Base-by-base conservation (phyloP, 768 basidiomycete genomes). In the Auricularia cornea region DNA sequence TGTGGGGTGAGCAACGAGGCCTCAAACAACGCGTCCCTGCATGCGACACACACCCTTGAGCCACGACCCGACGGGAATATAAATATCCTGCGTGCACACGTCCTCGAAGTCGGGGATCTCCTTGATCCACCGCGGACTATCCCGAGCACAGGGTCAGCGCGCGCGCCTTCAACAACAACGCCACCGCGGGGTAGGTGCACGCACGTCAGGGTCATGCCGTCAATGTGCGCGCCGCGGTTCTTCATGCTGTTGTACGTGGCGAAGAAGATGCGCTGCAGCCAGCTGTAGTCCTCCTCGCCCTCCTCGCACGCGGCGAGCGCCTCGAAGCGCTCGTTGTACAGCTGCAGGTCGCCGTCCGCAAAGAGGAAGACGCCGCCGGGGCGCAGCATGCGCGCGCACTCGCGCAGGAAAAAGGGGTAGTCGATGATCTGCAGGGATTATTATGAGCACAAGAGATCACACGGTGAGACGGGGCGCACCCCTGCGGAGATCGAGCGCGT, bases 171-270 rank as follows among this genome's bases (percentile, higher is more conserved):
- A 41, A 30, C 56, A 29, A 5, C 3, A 8, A 6, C n/a, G 30
- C 31, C 23, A 44, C 8, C 18, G 10, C 18, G 18, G n/a, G 29
- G 11, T 2, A 31, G n/a, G 30, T 20, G 28, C 26, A 26, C 56
- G 54, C 28, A 57, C 54, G 54, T 20, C 28, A 57, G 28, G 23
- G 54, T 57, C 54, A 57, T 57, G 28, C 54, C 54, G 54, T 57
- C 54, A 30, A 57, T 57, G 10, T 38, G 33, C 26, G 26, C 54
- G 28, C 73, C 73, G 32, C 68, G 60, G 23, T 65, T 72, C 59
- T 73, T 74, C 71, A 73, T 73, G 14, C 71, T 70, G 60, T 73
- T 74, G 60, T 73, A 74, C 5, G 68, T 67, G 3, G 72, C 71
- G 57, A 72, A 71, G 61, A 75, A 74, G 11, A 75, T 62, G 3